Conservation (phyloP, 139 green algal species). For the Medakamo hakoo region DNA sequence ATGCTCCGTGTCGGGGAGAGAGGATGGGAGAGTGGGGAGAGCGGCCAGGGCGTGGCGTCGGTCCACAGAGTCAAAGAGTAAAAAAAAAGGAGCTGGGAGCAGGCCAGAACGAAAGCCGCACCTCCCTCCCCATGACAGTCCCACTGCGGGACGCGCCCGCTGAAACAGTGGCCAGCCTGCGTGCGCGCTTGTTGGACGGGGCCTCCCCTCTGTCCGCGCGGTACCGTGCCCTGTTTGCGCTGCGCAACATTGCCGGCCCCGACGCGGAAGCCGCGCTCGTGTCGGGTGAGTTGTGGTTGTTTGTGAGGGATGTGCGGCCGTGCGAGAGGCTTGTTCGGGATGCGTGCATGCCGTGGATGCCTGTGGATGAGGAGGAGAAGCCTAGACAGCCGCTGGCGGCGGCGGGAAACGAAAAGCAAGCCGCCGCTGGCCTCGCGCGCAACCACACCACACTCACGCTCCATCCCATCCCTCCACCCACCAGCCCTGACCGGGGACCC, state of each 20-base stretch:
- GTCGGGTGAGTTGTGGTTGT: conserved; percentile 26
- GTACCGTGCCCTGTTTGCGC: conserved; percentile 63
- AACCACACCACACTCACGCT: neutral
- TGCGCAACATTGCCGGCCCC: conserved; percentile 41
- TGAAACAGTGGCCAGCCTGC: neutral
- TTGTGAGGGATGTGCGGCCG: neutral
- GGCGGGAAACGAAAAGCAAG: neutral
- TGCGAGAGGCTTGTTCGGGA: neutral
- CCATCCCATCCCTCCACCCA: too few species aligned
- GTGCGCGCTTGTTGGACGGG: conserved; percentile 12
- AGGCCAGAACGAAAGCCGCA: too few species aligned
- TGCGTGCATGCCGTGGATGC: neutral
- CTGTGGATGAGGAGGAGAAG: neutral
- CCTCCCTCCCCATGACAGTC: too few species aligned
- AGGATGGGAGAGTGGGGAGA: too few species aligned
- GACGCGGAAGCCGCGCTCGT: conserved; percentile 39
- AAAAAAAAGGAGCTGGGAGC: too few species aligned
- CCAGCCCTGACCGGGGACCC: conserved; percentile 44
- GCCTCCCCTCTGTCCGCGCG: conserved; percentile 41
- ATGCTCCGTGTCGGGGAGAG: too few species aligned
- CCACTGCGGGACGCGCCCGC: neutral
- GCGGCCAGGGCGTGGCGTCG: too few species aligned
- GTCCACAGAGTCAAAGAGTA: too few species aligned
- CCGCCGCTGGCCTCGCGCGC: neutral
- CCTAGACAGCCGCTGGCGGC: neutral